These are phyloP conservation scores for Trametes punicea DNA, from an alignment of 768 basidiomycete genomes.

Conservation along the genomic window DNA sequence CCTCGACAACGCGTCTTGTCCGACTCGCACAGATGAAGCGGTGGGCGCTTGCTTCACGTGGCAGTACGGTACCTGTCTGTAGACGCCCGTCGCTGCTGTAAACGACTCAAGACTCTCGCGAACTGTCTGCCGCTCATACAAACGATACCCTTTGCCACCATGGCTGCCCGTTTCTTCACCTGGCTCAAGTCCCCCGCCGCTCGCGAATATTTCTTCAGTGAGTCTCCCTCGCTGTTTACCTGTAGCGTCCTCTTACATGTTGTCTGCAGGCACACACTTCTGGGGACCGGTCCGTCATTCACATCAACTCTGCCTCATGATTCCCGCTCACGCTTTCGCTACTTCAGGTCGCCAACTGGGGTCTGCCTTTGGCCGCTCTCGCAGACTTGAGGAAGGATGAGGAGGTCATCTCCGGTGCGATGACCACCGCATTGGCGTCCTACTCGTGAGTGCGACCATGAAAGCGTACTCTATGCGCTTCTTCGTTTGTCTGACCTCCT, in stretches of 20 bases:
- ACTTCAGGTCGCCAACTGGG: constrained; percentile 93
- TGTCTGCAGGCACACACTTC: constrained; percentile 81
- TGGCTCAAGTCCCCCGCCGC: constrained; percentile 93
- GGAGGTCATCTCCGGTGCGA: constrained; percentile 93
- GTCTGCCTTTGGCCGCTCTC: constrained; percentile 90
- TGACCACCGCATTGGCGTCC: constrained; percentile 85
- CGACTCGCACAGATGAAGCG: background rate
- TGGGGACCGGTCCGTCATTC: constrained; percentile 94
- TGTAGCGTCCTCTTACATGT: constrained; percentile 19
- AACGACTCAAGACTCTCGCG: background rate
- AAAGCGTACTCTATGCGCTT: background rate
- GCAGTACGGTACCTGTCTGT: background rate
- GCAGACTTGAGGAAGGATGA: constrained; percentile 91
- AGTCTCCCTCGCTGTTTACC: constrained; percentile 31
- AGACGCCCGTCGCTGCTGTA: background rate
- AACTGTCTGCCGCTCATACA: background rate
- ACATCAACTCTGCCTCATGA: background rate
- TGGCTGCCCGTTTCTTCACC: constrained; percentile 82
- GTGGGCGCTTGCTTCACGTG: background rate
- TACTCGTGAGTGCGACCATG: constrained; percentile 96
- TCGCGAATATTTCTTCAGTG: constrained; percentile 93
- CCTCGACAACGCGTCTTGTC: background rate
- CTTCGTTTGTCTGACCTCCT: background rate
- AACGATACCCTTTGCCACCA: constrained; percentile 32
- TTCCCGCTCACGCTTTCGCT: constrained; percentile 7